Base-by-base conservation (phyloP, 495 filamentous ascomycete genomes). In the Paragyromitra xinjiangensis region DNA sequence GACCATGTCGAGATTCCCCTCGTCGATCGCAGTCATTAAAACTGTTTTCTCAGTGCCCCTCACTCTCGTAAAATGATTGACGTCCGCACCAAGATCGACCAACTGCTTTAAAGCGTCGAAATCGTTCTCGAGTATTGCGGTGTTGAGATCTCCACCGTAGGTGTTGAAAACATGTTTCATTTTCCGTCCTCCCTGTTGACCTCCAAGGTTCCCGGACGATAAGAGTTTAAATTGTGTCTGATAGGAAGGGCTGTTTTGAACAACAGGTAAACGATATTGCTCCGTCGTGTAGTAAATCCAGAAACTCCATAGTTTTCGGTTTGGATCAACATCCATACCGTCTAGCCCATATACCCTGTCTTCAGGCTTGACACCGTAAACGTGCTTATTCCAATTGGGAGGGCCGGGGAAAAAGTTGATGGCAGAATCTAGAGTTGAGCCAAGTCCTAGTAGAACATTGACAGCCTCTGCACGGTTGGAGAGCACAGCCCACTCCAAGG, bases 401-500 rank as follows among this genome's bases (percentile, higher is more conserved):
- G 44, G 58, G 6, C 50, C n/a, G n/a, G 72, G 72, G 19, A 69
- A 75, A 26, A 63, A 75, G 26, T 75, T 55, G 16, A 24, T 29
- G 2, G 69, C 53, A 6, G 53, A 75, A 24, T 69, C 72, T 11
- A 69, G 12, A 12, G 37, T 62, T 40, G 64, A 63, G 6, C 64
- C 72, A 44, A 69, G 64, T 9, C 7, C 45, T 50, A 75, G 40
- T 9, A 69, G 51, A 11, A 64, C 14, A 19, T 44, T 29, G 1
- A 68, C 45, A n/a, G 64, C 71, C 44, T 68, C 39, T 1, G 8
- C 2, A n/a, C 71, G 62, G 37, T 74, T 74, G 12, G 61, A 66
- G n/a, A 74, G 63, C 4, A 74, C 71, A 19, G 63, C 64, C 71
- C 71, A 74, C 8, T 6, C 71, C 11, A 74, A 59, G 1, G 71